Base-by-base conservation (phyloP, 2,329 filamentous ascomycete species). In the Cladobotryum protrusum region DNA sequence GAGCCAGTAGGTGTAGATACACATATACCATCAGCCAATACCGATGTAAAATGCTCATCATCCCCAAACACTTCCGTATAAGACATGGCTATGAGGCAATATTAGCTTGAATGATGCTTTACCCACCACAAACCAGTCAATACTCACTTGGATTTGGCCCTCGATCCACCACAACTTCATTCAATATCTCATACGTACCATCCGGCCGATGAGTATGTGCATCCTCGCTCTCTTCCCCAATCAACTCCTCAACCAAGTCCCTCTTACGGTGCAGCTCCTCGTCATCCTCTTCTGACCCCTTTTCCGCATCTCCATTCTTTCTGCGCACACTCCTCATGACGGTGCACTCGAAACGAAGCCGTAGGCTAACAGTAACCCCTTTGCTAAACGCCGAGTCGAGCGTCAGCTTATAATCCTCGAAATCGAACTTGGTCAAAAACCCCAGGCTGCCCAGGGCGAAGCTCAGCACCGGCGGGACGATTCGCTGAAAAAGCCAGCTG, bases 341-440 rank as follows among this genome's bases (percentile, higher is more conserved):
- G 0, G 90, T 96, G 24, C 87, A 91, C 69, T 97, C 93, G 60
- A 99, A 96, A 36, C 93, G 81, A 53, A 97, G 71, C 40, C 93
- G 79, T 54, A 99, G 70, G 60, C 88, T 95, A 15, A 97, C 88
- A 0, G 87, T 93, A 17, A 97, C 86, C 6, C 93, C 93, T 52
- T 95, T 85, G 37, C 73, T 75, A 58, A 96, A 93, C 0, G 87
- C 84, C 41, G 76, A 80, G 3, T 76, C 79, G 32, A 96, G 75
- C 2, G 81, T 95, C 13, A 77, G 69, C 54, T 80, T 73, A 57
- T 88, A 89, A 4, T 86, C 73, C 13, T 83, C 81, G 66, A 91
- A 99, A 66, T 97, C 91, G 64, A 97, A 97, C 63, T 96, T 96
- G 20, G 93, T 97, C 57, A 99, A 72, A 63, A 99, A 99, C 0